Conservation (phyloP, 768 basidiomycete species). For the Cyclocybe aegerita region DNA sequence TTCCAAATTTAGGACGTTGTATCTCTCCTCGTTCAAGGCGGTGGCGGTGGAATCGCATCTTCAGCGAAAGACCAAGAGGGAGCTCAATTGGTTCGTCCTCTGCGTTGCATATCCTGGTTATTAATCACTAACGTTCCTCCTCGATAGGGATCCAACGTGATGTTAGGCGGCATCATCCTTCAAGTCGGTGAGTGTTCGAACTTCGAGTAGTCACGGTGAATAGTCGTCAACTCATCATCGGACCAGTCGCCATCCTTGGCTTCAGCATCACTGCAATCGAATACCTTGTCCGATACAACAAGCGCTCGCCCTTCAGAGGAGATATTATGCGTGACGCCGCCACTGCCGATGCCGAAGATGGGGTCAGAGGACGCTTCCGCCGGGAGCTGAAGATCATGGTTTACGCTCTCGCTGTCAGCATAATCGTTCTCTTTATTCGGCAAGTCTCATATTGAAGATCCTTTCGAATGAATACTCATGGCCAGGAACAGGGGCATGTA, state of each 20-base stretch:
- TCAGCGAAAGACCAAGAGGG: conserved; percentile 14
- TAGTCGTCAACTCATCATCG: not conserved
- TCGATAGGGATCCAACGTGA: conserved; percentile 44
- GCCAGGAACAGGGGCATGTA: conserved; percentile 39
- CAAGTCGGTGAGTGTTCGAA: conserved; percentile 31
- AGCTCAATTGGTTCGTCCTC: conserved; percentile 1
- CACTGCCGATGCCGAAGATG: not conserved
- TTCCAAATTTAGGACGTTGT: conserved; percentile 36
- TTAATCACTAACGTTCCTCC: not conserved
- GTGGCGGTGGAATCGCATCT: conserved; percentile 50
- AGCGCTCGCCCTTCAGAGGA: conserved; percentile 30
- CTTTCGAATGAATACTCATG: not conserved
- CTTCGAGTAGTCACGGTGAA: not conserved
- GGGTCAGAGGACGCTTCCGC: conserved; percentile 11
- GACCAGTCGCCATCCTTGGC: conserved; percentile 36
- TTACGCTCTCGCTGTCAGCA: conserved; percentile 32
- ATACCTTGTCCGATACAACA: conserved; percentile 40
- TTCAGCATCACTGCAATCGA: conserved; percentile 41
- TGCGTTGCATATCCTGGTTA: conserved; percentile 4
- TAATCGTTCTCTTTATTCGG: conserved; percentile 52
- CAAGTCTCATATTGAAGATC: conserved; percentile 15
- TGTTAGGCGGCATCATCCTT: conserved; percentile 52
- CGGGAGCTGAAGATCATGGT: conserved; percentile 29
- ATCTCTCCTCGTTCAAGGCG: conserved; percentile 53
- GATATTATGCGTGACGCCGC: not conserved